Evolutionary conservation across 2,329 filamentous ascomycete species (phyloP), one percentile per base, ranked within the genome.

Genomic region (Cercospora berteroae): DNA sequence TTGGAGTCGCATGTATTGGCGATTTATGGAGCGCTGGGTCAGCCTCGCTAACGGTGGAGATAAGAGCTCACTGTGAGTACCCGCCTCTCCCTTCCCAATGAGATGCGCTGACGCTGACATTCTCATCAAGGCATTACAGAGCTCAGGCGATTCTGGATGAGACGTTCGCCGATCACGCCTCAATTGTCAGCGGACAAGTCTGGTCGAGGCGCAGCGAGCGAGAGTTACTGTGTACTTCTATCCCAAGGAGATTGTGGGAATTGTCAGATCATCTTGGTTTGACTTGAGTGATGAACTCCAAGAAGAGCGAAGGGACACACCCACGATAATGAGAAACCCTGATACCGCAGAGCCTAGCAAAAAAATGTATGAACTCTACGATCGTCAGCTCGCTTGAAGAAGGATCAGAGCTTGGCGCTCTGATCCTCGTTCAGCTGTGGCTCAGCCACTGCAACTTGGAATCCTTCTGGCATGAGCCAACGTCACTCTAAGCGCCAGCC

Each of bases 1-100:
- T 10, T 70, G 75, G 60, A 75, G 72, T 56, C 69, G 69, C 33
- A 62, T 78, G 8, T 77, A 78, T 48, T 79, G 77, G 77, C 42
- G 56, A n/a, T 72, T 66, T 16, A 65, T 68, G 57, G 55, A 64
- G 36, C 31, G 50, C 52, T 64, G 61, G 61, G 31, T 58, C 29
- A 44, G 29, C 20, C 23, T 44, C 50, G 50, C 31, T 44, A 44
- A 57, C 33, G 27, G 33, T 39, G 31, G 36, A 20, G 61, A 29
- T 48, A 18, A 29, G 5, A 25, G 23, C 18, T 25, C 33, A 20
- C 4, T 36, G 61, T 64, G 27, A 64, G 61, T 63, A 33, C 7
- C 52, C 5, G 1, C 13, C 9, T 27, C 36, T 25, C 9, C 13
- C 16, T 18, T 44, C 5, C 4, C 9, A 27, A 3, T 2, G 23